phyloP scores from a whole-genome alignment of 805 yeast species.

The Kuraishia capsulata region DNA sequence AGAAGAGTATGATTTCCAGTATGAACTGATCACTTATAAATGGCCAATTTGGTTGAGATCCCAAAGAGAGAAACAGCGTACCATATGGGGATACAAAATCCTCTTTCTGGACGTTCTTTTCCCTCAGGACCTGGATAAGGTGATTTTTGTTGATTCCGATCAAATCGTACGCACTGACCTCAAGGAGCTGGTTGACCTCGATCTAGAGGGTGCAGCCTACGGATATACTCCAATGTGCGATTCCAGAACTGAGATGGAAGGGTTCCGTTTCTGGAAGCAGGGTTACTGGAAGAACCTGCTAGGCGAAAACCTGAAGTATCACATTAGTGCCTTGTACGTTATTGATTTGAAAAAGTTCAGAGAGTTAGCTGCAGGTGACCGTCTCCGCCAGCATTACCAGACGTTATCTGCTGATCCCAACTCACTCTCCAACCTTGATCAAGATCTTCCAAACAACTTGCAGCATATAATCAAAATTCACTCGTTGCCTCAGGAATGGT shows the following conservation, averaged over 20 bases:
- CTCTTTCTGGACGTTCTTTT: constrained; percentile 80
- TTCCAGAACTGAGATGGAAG: constrained; percentile 71
- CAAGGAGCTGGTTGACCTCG: constrained; percentile 56
- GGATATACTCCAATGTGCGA: constrained; percentile 87
- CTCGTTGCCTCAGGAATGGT: constrained; percentile 76
- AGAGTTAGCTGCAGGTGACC: constrained; percentile 64
- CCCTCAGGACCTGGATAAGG: constrained; percentile 65
- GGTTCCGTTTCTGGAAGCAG: constrained; percentile 83
- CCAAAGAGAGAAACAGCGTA: constrained; percentile 71
- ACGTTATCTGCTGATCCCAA: constrained; percentile 66
- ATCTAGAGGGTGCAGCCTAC: constrained; percentile 75
- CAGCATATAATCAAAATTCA: constrained; percentile 60
- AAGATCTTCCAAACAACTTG: constrained; percentile 85
- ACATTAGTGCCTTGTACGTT: constrained; percentile 77
- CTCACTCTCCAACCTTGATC: constrained; percentile 79
- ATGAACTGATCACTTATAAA: constrained; percentile 71
- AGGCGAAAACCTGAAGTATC: constrained; percentile 52
- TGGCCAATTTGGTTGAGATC: constrained; percentile 90
- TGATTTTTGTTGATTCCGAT: constrained; percentile 82
- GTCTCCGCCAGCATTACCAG: constrained; percentile 78
- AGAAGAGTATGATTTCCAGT: constrained; percentile 49
- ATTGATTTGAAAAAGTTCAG: constrained; percentile 69
- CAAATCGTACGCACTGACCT: constrained; percentile 73
- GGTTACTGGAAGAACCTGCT: constrained; percentile 80
- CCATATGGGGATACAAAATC: constrained; percentile 84